Evolutionary conservation across 2,329 filamentous ascomycete genomes (phyloP), one percentile per base, ranked within the genome.

Genomic region (Colletotrichum higginsianum): DNA sequence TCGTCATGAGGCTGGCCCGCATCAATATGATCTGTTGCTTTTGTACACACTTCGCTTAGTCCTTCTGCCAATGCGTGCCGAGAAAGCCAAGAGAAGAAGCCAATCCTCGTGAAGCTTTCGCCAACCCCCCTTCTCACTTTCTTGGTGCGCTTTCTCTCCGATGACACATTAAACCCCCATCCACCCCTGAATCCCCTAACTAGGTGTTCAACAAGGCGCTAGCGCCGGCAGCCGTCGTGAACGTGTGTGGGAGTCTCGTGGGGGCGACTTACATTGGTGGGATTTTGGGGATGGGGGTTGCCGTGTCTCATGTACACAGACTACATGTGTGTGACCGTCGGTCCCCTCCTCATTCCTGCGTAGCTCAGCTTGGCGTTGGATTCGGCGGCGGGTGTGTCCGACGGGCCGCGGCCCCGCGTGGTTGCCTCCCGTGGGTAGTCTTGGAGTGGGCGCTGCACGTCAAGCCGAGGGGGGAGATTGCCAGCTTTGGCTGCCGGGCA

Each of bases 171-270:
- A 16, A 47, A 38, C 65, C 49, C 21, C 38, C 18, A 44, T 21
- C 23, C 18, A 44, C 16, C 42, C 57, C 58, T 50, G 23, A 60
- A 35, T 67, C 42, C 23, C 35, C n/a, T 15, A 42, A 11, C 50
- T 12, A 18, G 18, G 23, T 30, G 38, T 50, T 40, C 26, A 26
- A 44, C 26, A 23, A 12, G 38, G 52, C 61, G 50, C 52, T 65
- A 65, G 40, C 57, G 66, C 60, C 60, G 60, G 66, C 35, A 65
- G 18, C 55, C 50, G 46, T 16, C 16, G 16, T 23, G 21, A 50
- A 30, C 16, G 15, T 16, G 60, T 26, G n/a, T n/a, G 15, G 18
- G 15, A n/a, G 21, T 26, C 26, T 26, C 13, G 50, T 9, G 58
- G 26, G 46, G 23, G n/a, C n/a, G 60, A 42, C 30, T 30, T 8